Percentiles rank a stretch among this genome's conserved stretches.
Conservation (phyloP, 257 asterid species). For the Leptodermis oblonga region DNA sequence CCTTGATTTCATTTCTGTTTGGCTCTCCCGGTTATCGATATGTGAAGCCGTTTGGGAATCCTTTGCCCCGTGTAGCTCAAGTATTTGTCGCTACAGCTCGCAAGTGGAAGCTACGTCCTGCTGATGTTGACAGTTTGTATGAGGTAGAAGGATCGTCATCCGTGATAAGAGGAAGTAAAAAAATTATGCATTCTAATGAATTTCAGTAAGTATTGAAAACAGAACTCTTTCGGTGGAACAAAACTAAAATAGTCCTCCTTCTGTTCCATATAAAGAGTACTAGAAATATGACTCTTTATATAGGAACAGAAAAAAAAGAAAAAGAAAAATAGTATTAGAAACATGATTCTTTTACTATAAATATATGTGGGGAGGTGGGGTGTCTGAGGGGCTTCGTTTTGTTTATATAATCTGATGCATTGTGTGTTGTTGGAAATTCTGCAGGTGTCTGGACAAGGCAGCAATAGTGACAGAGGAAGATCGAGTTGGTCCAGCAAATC, state of each 20-base stretch:
- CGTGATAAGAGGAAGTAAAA: constrained; percentile 55
- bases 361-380: too few species aligned
- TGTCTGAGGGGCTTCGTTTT: background rate
- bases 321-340: too few species aligned
- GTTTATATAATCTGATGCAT: background rate
- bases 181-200: constrained; percentile 52
- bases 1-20: constrained; percentile 31
- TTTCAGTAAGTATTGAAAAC: constrained; percentile 46
- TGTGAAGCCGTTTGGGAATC: constrained; percentile 59
- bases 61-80: constrained; percentile 55
- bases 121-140: constrained; percentile 26
- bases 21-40: constrained; percentile 47
- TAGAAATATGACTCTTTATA: too few species aligned
- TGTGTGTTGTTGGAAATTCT: background rate
- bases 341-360: too few species aligned
- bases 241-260: too few species aligned
- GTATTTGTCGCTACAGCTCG: constrained; percentile 49
- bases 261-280: too few species aligned
- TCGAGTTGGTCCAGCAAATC: constrained; percentile 16
- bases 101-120: constrained; percentile 26
- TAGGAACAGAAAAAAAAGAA: too few species aligned
- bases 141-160: constrained; percentile 55
- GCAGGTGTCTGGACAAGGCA: constrained; percentile 63
- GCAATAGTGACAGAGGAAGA: constrained; percentile 45
- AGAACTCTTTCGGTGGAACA: too few species aligned